Percentiles rank a stretch among this genome's conserved stretches.
Conservation (phyloP, 345 rosid genomes). For the Eucalyptus curtisii region DNA sequence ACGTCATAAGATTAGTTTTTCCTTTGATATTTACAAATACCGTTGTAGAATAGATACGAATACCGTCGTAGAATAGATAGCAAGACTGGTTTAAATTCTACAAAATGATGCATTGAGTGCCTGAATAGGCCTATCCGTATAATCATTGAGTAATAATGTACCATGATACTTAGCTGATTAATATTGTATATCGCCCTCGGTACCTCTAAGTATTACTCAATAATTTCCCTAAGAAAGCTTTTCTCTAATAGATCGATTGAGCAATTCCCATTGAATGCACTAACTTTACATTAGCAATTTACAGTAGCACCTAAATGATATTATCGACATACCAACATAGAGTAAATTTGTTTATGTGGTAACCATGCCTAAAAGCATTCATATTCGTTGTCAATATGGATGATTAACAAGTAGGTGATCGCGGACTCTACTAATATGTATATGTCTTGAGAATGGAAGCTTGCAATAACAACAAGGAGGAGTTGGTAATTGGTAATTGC, state of each 20-base stretch:
- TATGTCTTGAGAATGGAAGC: not conserved
- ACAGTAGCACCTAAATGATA: not conserved
- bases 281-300: not conserved
- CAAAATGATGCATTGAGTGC: not conserved
- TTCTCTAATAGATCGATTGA: not conserved
- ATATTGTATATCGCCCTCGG: not conserved
- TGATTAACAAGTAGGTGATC: not conserved
- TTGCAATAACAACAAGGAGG: not conserved
- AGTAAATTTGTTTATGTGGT: not conserved
- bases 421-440: not conserved
- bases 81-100: not conserved
- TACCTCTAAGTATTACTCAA: not conserved
- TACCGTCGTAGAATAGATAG: not conserved
- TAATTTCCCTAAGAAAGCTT: not conserved
- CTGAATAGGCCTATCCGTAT: not conserved
- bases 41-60: too few relatives aligned
- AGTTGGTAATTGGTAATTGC: not conserved
- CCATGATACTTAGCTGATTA: not conserved
- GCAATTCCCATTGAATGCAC: not conserved
- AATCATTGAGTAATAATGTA: not conserved
- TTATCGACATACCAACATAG: not conserved
- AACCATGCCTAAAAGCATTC: not conserved
- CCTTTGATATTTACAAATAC: too few relatives aligned
- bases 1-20: not conserved
- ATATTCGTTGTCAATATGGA: not conserved